Conservation (phyloP, 495 filamentous ascomycete genomes). For the Talaromyces adpressus region DNA sequence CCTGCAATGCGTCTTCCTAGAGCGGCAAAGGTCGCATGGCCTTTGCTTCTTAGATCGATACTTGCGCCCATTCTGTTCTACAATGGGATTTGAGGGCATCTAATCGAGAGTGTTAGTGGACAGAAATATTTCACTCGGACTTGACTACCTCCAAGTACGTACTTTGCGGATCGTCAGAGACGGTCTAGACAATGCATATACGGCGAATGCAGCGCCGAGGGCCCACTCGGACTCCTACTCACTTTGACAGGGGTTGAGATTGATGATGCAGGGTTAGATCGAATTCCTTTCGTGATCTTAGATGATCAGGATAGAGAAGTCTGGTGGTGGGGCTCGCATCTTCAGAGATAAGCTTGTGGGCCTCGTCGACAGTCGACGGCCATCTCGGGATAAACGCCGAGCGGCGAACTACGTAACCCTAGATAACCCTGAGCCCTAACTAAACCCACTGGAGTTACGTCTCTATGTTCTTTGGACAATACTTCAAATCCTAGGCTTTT, state of each 20-base stretch:
- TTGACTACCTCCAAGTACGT: not conserved
- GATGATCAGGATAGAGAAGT: not conserved
- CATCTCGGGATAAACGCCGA: not conserved
- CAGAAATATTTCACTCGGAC: not conserved
- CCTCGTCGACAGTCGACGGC: not conserved
- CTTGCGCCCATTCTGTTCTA: not conserved
- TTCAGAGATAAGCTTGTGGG: not conserved
- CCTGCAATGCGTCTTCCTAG: not conserved
- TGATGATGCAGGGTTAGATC: not conserved
- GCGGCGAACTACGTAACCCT: not conserved
- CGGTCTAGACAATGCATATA: not conserved
- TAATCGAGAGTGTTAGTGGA: not conserved
- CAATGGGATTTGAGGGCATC: conserved; percentile 26
- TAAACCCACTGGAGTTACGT: no score
- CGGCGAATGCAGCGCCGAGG: not conserved
- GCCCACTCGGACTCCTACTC: not conserved
- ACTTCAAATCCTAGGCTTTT: not conserved
- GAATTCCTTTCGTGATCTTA: not conserved
- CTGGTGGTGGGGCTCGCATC: not conserved
- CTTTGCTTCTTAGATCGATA: not conserved
- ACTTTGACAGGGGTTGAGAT: not conserved
- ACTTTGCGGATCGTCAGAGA: not conserved
- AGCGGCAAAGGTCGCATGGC: not conserved
- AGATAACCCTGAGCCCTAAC: not conserved
- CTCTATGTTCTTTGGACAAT: not conserved